Conservation (phyloP, 495 filamentous ascomycete species). For the Aspergillus conjunctus region DNA sequence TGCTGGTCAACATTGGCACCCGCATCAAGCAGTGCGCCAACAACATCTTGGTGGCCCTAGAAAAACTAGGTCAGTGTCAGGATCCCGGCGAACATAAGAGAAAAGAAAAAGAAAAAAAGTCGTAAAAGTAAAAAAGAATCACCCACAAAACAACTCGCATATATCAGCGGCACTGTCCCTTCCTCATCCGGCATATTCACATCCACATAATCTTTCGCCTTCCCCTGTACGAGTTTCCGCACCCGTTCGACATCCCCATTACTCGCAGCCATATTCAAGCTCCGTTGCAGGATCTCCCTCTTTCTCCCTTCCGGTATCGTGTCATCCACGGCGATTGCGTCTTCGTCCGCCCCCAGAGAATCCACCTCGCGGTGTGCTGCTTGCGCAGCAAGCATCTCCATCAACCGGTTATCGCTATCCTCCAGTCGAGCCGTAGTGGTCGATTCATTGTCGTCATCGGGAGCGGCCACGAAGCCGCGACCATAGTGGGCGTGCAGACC, state of each 20-base stretch:
- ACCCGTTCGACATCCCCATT: constrained; percentile 91
- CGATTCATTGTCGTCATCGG: constrained; percentile 64
- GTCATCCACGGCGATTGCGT: constrained; percentile 71
- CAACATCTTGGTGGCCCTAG: constrained; percentile 89
- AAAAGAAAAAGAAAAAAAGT: constrained; percentile 3
- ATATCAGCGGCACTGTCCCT: constrained; percentile 91
- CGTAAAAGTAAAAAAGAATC: constrained; percentile 9
- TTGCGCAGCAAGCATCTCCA: constrained; percentile 96
- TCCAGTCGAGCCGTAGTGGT: constrained; percentile 60
- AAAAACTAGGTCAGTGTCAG: constrained; percentile 15
- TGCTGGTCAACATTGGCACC: constrained; percentile 93
- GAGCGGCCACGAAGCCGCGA: constrained; percentile 42
- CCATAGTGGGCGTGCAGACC: constrained; percentile 41
- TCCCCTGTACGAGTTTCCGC: constrained; percentile 71
- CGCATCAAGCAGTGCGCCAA: constrained; percentile 77
- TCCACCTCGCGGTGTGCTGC: constrained; percentile 77
- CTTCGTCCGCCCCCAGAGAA: constrained; percentile 72
- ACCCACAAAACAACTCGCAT: constrained; percentile 97
- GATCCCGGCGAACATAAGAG: neutral
- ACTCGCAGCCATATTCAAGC: constrained; percentile 92
- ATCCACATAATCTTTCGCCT: constrained; percentile 77
- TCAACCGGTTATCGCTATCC: constrained; percentile 82
- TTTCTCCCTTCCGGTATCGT: constrained; percentile 78
- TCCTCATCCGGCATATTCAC: constrained; percentile 92
- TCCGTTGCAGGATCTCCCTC: constrained; percentile 76